Conservation (phyloP, 768 basidiomycete species). For the Myochromella boudieri region DNA sequence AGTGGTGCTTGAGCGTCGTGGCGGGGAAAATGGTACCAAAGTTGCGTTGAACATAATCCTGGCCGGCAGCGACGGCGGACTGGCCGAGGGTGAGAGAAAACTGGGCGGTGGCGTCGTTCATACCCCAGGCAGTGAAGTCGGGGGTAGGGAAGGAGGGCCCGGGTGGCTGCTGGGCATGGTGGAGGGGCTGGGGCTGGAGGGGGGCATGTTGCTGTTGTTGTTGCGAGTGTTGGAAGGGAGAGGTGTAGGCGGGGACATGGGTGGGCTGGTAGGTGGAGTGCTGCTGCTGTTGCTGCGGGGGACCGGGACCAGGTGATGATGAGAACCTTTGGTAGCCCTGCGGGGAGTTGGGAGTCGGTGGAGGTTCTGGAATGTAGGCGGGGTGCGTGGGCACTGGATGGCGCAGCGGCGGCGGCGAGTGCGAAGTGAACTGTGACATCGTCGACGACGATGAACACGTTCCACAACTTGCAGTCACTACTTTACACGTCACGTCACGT, state of each 20-base stretch:
- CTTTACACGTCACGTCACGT: too few relatives aligned
- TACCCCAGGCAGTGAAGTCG: slow-evolving; percentile 74
- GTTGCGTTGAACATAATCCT: slow-evolving; percentile 94
- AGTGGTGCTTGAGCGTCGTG: slow-evolving; percentile 32
- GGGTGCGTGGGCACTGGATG: slow-evolving; percentile 90
- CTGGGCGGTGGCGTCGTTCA: slow-evolving; percentile 92
- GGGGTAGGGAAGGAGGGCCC: slow-evolving; percentile 33
- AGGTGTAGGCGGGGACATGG: slow-evolving; percentile 47
- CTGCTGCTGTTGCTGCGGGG: slow-evolving; percentile 26
- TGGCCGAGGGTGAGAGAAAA: slow-evolving; percentile 95
- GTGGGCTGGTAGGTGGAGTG: slow-evolving; percentile 23
- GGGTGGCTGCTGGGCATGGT: slow-evolving; percentile 8
- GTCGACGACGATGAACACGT: too few relatives aligned
- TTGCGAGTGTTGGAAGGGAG: slow-evolving; percentile 50
- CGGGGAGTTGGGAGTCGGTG: slow-evolving; percentile 71
- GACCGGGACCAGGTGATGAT: slow-evolving; percentile 51
- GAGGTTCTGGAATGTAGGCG: slow-evolving; percentile 81
- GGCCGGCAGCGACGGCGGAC: slow-evolving; percentile 89
- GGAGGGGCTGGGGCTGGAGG: slow-evolving; percentile 18
- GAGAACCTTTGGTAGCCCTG: slow-evolving; percentile 75
- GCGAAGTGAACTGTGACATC: slow-evolving; percentile 32
- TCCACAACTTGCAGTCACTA: too few relatives aligned
- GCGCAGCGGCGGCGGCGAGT: slow-evolving; percentile 77
- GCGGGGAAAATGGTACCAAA: slow-evolving; percentile 13
- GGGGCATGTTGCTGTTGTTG: slow-evolving; percentile 22